Percentiles rank a stretch among this genome's conserved stretches.
phyloP scores from a whole-genome alignment of 1,284 basidiomycete genomes.

The Fomitopsis betulina region DNA sequence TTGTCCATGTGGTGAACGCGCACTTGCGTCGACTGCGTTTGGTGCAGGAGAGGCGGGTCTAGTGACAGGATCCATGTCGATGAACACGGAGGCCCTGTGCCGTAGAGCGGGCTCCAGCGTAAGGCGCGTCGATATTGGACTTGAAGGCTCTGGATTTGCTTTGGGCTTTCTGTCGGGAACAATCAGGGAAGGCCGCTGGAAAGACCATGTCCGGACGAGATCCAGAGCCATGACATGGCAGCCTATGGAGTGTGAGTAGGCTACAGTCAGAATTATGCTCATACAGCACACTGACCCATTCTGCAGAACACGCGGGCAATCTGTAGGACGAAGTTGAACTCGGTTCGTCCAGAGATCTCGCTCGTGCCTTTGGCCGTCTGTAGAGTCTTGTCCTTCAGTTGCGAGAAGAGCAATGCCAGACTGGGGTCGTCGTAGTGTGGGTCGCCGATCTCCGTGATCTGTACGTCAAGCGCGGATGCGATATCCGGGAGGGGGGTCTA shows the following conservation, averaged over 20 bases:
- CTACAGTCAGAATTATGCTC: too few species aligned
- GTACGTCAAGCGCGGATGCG: conserved; percentile 48
- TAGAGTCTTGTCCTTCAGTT: conserved; percentile 83
- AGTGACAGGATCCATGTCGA: conserved; percentile 82
- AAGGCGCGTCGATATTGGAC: conserved; percentile 43
- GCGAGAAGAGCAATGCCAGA: conserved; percentile 85
- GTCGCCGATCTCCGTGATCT: conserved; percentile 67
- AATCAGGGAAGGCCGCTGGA: conserved; percentile 64
- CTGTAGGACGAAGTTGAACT: conserved; percentile 93
- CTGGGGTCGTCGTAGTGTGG: conserved; percentile 91
- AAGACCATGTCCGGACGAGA: conserved; percentile 86
- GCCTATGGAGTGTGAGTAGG: too few species aligned
- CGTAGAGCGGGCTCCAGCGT: conserved; percentile 50
- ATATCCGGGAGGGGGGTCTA: conserved; percentile 79
- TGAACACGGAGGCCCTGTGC: conserved; percentile 69
- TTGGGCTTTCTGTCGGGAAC: conserved; percentile 25
- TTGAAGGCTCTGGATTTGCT: conserved; percentile 27
- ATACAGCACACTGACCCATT: conserved; percentile 89
- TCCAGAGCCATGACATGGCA: conserved; percentile 87
- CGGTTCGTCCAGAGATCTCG: conserved; percentile 81
- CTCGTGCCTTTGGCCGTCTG: conserved; percentile 90
- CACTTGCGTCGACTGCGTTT: conserved; percentile 17
- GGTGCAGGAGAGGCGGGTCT: conserved; percentile 46
- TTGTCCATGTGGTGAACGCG: conserved; percentile 10
- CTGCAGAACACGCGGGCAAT: conserved; percentile 87